Percentiles rank a stretch among this genome's conserved stretches.
These are phyloP conservation scores for Trametes hirsuta DNA, from an alignment of 1,284 basidiomycete genomes.

Conservation along the genomic window DNA sequence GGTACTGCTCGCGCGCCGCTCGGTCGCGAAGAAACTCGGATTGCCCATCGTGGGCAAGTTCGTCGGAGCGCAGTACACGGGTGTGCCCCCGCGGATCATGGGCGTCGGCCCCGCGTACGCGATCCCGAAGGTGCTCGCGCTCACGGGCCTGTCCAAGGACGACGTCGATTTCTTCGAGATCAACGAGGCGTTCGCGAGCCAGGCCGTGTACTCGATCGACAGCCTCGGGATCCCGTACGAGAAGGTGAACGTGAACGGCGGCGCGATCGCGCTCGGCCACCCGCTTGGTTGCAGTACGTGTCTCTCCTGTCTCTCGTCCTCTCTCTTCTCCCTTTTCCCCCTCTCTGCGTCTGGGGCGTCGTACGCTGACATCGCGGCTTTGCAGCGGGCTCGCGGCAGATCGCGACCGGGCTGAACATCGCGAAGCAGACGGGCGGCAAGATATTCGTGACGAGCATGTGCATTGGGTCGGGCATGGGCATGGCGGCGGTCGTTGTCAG, in stretches of 20 bases:
- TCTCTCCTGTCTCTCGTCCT: conserved; percentile 14
- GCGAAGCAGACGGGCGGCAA: conserved; percentile 78
- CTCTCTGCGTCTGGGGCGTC: neutral
- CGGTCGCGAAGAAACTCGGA: conserved; percentile 85
- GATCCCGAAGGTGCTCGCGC: conserved; percentile 80
- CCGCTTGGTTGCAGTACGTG: conserved; percentile 78
- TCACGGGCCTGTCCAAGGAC: conserved; percentile 69
- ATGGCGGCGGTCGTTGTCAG: conserved; percentile 84
- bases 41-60: conserved; percentile 95
- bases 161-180: conserved; percentile 95
- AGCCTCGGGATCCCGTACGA: conserved; percentile 76
- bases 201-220: conserved; percentile 82
- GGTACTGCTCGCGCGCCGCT: conserved; percentile 87
- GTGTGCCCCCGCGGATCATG: conserved; percentile 90
- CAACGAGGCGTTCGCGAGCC: conserved; percentile 94
- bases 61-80: conserved; percentile 77
- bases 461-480: conserved; percentile 93
- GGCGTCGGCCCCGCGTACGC: conserved; percentile 91
- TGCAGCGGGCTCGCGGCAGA: conserved; percentile 83
- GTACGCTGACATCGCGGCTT: neutral
- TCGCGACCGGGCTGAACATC: conserved; percentile 84
- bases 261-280: conserved; percentile 90
- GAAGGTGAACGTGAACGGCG: conserved; percentile 88
- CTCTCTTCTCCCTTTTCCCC: no score
- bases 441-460: conserved; percentile 93